Evolutionary conservation across 352 stramenopile genomes (phyloP), one percentile per base, ranked within the genome.

Genomic region (Thalassiosira hispida): DNA sequence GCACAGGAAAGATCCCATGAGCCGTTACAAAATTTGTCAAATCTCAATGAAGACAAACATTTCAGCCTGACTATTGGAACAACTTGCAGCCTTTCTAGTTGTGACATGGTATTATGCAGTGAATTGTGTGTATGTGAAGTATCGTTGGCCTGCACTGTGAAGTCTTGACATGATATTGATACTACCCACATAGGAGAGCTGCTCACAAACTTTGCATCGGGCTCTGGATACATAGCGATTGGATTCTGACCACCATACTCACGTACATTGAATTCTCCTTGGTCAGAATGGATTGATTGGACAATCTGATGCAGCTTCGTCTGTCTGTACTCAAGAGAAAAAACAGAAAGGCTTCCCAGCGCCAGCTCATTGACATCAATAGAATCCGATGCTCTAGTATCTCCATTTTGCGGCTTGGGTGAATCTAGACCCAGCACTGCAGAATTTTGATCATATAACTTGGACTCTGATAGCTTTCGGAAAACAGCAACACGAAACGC

Each of bases 71-170:
- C 77, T 29, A 92, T 78, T 64, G 86, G 86, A 23, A 60, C 33
- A 74, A 38, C 18, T 63, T 63, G 23, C 16, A 23, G 23, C 12
- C 22, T 38, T 42, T 38, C 4, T 33, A 18, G 6, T 9, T 4
- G 25, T 20, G 18, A 7, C 60, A 7, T 51, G 23, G 29, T 31
- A 25, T 7, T 47, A 47, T 47, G 22, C 22, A 18, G 49, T 35
- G 7, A 31, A 23, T 59, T 72, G 44, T 65, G 53, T 31, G 29
- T 25, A 35, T 44, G 9, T 31, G 11, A 18, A 57, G 51, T 65
- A 71, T 89, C 86, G 69, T 92, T 89, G 2, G 89, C 66, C 64
- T 87, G 82, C 11, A 92, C 25, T 25, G 77, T 79, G 14, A 92
- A 73, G 25, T 86, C 68, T 56, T 72, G 47, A 65, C 79, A 89